Percentiles rank a stretch among this genome's conserved stretches.
These are phyloP conservation scores for Pichia kluyveri DNA, from an alignment of 805 yeast genomes.

Conservation along the genomic window DNA sequence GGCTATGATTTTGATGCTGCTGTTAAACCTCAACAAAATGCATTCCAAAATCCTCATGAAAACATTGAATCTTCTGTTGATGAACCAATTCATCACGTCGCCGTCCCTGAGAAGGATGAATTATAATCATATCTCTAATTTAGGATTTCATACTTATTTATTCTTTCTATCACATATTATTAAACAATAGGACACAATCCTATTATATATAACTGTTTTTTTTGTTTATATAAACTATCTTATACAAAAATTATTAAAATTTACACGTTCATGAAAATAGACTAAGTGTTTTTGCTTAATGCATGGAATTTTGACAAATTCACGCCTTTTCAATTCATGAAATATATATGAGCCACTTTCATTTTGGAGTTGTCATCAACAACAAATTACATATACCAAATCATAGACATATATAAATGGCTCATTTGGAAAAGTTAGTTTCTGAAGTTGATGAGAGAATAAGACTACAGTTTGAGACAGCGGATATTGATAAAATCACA, in stretches of 20 bases:
- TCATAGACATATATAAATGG: too few relatives aligned
- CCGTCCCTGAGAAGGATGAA: slow-evolving; percentile 3
- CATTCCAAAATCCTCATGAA: background rate
- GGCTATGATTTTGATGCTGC: slow-evolving; percentile 15
- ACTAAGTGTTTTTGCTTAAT: too few relatives aligned
- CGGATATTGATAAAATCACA: background rate
- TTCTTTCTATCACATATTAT: background rate
- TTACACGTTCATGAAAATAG: too few relatives aligned
- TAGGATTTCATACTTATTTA: background rate
- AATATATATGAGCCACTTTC: too few relatives aligned
- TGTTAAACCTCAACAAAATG: slow-evolving; percentile 6
- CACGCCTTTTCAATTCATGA: too few relatives aligned
- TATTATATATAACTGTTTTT: too few relatives aligned
- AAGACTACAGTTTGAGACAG: background rate
- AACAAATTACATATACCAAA: too few relatives aligned
- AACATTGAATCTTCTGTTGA: background rate
- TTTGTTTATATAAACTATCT: too few relatives aligned
- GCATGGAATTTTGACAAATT: too few relatives aligned
- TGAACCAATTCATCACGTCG: background rate
- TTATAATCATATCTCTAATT: background rate
- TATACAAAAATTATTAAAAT: too few relatives aligned
- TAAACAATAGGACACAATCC: too few relatives aligned
- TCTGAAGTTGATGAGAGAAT: background rate
- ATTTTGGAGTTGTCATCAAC: too few relatives aligned
- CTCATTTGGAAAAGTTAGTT: background rate